A percentile compares a stretch with the other conserved stretches of the same genome.
Evolutionary conservation across 2,329 filamentous ascomycete genomes (phyloP).

Genomic region (Apiospora phragmitis): DNA sequence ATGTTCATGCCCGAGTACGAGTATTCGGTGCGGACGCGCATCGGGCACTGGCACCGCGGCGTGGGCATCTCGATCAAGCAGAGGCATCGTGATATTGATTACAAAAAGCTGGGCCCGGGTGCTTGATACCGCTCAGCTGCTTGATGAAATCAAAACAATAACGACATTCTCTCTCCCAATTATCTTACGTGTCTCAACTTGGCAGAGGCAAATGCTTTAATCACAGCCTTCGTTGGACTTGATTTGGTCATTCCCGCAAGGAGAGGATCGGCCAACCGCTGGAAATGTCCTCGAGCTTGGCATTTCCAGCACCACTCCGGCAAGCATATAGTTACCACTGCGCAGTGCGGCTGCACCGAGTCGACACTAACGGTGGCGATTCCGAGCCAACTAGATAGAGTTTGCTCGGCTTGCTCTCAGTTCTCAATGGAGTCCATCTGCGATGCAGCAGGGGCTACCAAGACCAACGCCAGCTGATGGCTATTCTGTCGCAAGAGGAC

Average conservation of each 20-base stretch:
- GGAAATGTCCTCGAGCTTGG: background rate
- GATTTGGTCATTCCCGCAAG: background rate
- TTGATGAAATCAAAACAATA: background rate
- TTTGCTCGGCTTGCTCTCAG: too few species aligned
- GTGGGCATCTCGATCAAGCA: constrained; percentile 30
- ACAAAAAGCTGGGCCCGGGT: background rate
- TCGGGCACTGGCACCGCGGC: constrained; percentile 30
- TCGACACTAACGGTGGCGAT: background rate
- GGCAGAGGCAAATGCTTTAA: background rate
- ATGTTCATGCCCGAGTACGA: constrained; percentile 40
- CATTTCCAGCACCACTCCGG: background rate
- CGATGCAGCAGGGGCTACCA: background rate
- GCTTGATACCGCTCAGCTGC: background rate
- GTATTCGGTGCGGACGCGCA: constrained; percentile 25
- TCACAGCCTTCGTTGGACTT: background rate
- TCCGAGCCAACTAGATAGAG: background rate
- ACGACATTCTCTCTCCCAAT: background rate
- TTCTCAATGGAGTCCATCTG: background rate
- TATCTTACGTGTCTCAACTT: background rate
- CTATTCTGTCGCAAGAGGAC: background rate
- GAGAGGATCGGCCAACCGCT: background rate
- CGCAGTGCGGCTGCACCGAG: background rate
- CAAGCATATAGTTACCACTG: background rate
- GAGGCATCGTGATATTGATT: constrained; percentile 21
- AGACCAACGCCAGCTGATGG: background rate